Base-by-base conservation (phyloP, 2,329 filamentous ascomycete species). In the Fusarium cyanostomum region DNA sequence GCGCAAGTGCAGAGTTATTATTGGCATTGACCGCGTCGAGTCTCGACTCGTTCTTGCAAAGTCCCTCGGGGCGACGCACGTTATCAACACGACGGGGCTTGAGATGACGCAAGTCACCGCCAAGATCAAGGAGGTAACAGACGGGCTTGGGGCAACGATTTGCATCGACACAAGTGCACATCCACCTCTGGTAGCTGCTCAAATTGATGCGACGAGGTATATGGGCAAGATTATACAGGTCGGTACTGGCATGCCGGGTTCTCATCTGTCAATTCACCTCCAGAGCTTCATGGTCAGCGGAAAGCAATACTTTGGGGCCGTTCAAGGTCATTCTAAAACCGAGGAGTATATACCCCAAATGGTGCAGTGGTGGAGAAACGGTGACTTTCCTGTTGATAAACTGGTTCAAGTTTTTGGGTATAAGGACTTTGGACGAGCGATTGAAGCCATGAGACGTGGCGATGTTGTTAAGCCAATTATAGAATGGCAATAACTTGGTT, bases 81-180 rank as follows among this genome's bases (percentile, higher is more conserved):
- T 59, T 1, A 70, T 77, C 34, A 67, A 70, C 31, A 62, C 68
- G 11, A 55, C 52, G 1, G 54, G 37, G 2, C 34, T 75, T 0
- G 67, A 64, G 0, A 64, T 64, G 45, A 46, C 37, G 7, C 60
- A 75, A 15, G 64, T 76, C 1, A 67, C 66, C 28, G 68, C 59
- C 39, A 59, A 66, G 50, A 72, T 78, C 27, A 65, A 62, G 21
- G 54, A 67, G 21, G 81, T 79, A 6, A 79, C 81, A 0, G 81
- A 80, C 28, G 77, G 83, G 7, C 71, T 76, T 1, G 82, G 82
- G 0, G 74, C 80, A 0, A 79, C 77, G 3, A 72, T 83, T 30
- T 76, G 75, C 5, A 75, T 86, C 46, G 83, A 86, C 51, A 84
- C 82, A 0, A 84, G 81, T 1, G 84, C 81, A 0, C 77, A 33